phyloP scores from a whole-genome alignment of 2,329 filamentous ascomycete species.

The Fusarium sp. region DNA sequence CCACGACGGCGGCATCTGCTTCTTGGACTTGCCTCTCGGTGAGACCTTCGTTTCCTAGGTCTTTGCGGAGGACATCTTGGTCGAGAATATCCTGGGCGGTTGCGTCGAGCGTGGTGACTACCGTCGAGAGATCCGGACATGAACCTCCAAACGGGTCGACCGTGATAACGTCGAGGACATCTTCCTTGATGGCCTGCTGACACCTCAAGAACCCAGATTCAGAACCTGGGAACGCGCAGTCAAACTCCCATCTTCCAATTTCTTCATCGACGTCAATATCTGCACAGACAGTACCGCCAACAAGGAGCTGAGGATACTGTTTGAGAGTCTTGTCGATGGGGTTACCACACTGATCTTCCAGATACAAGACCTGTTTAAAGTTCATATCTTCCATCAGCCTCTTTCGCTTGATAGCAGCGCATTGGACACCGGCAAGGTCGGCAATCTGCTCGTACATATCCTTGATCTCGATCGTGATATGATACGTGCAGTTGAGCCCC shows the following conservation, averaged over 20 bases:
- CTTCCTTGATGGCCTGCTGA: slow-evolving; percentile 48
- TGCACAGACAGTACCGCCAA: slow-evolving; percentile 50
- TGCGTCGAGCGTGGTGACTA: slow-evolving; percentile 49
- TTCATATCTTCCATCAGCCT: slow-evolving; percentile 43
- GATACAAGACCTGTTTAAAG: slow-evolving; percentile 49
- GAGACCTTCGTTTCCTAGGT: slow-evolving; percentile 43
- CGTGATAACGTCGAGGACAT: slow-evolving; percentile 49
- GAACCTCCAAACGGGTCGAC: slow-evolving; percentile 51
- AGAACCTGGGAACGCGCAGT: slow-evolving; percentile 51
- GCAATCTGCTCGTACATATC: slow-evolving; percentile 51
- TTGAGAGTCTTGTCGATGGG: slow-evolving; percentile 43
- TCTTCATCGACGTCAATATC: slow-evolving; percentile 44
- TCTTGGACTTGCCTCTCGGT: slow-evolving; percentile 32
- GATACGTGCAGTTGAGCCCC: slow-evolving; percentile 48
- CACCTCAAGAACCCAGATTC: slow-evolving; percentile 47
- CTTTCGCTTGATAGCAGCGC: slow-evolving; percentile 37
- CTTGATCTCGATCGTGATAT: slow-evolving; percentile 49
- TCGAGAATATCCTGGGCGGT: slow-evolving; percentile 48
- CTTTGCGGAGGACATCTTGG: slow-evolving; percentile 39
- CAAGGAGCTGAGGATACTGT: slow-evolving; percentile 46
- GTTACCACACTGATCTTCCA: slow-evolving; percentile 52
- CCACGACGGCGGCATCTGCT: slow-evolving; percentile 43
- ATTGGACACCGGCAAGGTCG: slow-evolving; percentile 47
- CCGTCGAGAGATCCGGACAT: slow-evolving; percentile 51
- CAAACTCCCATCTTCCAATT: slow-evolving; percentile 50